Evolutionary conservation across 345 rosid species (phyloP), one percentile per base, ranked within the genome.

Genomic region (Lepidium africanum): DNA sequence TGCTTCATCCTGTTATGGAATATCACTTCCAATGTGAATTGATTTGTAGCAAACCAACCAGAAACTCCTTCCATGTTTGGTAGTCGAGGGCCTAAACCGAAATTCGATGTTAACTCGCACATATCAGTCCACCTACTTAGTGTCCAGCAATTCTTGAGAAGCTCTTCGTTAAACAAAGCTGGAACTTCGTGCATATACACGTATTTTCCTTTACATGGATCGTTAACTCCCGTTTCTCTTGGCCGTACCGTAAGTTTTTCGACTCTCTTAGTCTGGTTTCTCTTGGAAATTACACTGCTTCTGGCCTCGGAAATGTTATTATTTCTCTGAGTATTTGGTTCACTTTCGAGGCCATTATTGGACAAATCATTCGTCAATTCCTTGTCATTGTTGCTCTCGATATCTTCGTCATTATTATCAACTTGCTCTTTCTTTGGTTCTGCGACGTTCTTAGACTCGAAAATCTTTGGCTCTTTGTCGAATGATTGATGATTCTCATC

Each of bases 1-100:
- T 80, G 89, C 48, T 84, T 89, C 95, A 89, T 89, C 66, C 95
- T 80, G 53, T 79, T 86, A 74, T 87, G 89, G 69, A 89, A 87
- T 65, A 92, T 86, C 27, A 89, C 86, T 75, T 92, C 95, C 51
- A 89, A 63, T 40, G 84, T 77, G 80, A 92, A 92, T 15, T 92
- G 96, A 38, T 86, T 79, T 1, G 98, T 92, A 0, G 81, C 81
- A 57, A 70, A 92, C 91, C 96, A 92, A 14, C 95, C 92, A 6
- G 80, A 63, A 6, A 81, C 75, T 43, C 74, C 81, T 0, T 76
- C 86, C 16, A 74, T 15, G 36, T 78, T 78, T 9, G 75, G 70
- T 5, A 88, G 36, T 12, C n/a, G 59, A 0, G 85, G 89, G 4
- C 96, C 96, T 15, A 90, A 76, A 4, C 93, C 96, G 0, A 70